phyloP scores from a whole-genome alignment of 768 basidiomycete genomes.

The Neoboletus brunneissimus region DNA sequence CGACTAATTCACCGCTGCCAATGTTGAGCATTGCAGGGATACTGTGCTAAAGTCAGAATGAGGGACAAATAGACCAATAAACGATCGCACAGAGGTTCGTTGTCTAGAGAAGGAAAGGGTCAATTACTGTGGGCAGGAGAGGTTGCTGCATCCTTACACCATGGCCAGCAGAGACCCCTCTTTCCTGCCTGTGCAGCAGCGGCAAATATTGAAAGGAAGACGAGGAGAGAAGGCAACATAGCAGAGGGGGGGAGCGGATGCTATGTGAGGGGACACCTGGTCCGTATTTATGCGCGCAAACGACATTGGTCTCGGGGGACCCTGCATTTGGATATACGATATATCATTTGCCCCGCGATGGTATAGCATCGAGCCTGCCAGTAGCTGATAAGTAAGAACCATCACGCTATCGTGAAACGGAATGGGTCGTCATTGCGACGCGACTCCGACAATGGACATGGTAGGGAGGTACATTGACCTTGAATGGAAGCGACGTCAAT shows the following conservation, averaged over 20 bases:
- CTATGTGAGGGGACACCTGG: background rate
- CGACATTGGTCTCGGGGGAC: background rate
- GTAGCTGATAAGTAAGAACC: background rate
- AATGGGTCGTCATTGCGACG: background rate
- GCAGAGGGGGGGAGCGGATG: background rate
- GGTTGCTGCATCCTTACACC: slow-evolving; percentile 18
- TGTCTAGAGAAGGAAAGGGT: slow-evolving; percentile 18
- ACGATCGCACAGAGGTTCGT: slow-evolving; percentile 28
- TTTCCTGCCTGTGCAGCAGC: slow-evolving; percentile 33
- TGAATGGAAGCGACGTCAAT: background rate
- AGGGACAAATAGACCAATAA: background rate
- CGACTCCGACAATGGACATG: background rate
- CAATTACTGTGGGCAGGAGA: background rate
- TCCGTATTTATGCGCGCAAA: background rate
- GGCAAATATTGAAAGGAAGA: slow-evolving; percentile 16
- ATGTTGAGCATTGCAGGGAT: slow-evolving; percentile 29
- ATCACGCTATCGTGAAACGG: background rate
- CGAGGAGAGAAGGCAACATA: slow-evolving; percentile 21
- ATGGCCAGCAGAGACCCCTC: slow-evolving; percentile 39
- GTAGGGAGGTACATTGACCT: background rate
- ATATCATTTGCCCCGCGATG: background rate
- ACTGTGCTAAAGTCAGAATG: slow-evolving; percentile 12
- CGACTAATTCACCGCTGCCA: slow-evolving; percentile 32
- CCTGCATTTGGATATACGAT: background rate
- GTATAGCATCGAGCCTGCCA: background rate